Evolutionary conservation across 306 rosid genomes (phyloP).

Genomic region (Sechiopsis laciniata): DNA sequence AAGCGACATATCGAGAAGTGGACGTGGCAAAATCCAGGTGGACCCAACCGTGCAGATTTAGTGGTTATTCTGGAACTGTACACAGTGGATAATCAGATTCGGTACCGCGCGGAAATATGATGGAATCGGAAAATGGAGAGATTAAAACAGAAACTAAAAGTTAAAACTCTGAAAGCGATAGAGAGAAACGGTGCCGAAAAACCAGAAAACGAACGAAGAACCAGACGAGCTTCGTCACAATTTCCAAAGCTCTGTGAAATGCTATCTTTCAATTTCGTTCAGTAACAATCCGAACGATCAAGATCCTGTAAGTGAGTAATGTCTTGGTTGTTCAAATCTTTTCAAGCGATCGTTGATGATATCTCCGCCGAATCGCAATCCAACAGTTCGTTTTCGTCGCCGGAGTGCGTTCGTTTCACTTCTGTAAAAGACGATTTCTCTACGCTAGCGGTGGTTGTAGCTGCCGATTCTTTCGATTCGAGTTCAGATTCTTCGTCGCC

Average conservation of each 20-base stretch:
- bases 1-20: neutral
- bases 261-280: slow-evolving; percentile 14
- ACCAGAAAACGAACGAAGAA: too few species aligned
- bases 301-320: slow-evolving; percentile 21
- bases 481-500: neutral
- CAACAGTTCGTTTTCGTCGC: slow-evolving; percentile 23
- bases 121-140: neutral
- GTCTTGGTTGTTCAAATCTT: slow-evolving; percentile 77
- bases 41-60: neutral
- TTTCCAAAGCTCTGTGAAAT: neutral
- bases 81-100: neutral
- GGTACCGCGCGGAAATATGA: neutral
- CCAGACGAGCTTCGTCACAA: slow-evolving; percentile 11
- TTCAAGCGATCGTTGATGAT: slow-evolving; percentile 34
- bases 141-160: neutral
- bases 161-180: neutral
- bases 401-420: slow-evolving; percentile 22
- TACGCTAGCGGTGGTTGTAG: slow-evolving; percentile 33
- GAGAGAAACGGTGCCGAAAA: neutral
- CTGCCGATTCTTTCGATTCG: slow-evolving; percentile 23
- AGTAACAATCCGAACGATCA: neutral
- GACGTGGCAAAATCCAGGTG: slow-evolving; percentile 11
- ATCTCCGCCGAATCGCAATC: slow-evolving; percentile 16
- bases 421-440: too few species aligned
- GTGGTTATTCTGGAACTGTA: neutral